phyloP scores from a whole-genome alignment of 371 early-diverging fungal genomes.

The Conidiobolus incongruus region DNA sequence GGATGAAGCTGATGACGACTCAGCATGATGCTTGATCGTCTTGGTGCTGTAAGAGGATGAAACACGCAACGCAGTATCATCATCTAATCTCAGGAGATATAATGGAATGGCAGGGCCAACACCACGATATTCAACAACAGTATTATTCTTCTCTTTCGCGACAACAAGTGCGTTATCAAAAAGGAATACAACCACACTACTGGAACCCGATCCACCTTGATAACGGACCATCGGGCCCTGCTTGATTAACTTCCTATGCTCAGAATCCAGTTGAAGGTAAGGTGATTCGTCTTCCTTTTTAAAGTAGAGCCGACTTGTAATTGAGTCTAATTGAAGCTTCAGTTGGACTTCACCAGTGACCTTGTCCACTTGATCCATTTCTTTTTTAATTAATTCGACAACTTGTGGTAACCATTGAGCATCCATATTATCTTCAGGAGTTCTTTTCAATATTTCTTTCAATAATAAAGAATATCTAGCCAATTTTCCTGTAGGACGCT shows the following conservation, averaged over 20 bases:
- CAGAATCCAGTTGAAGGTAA: background rate
- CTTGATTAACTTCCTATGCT: background rate
- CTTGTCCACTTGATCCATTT: slow-evolving; percentile 15
- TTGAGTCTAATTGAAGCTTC: background rate
- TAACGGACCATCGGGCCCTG: background rate
- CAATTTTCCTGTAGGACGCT: slow-evolving; percentile 65
- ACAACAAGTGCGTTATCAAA: slow-evolving; percentile 71
- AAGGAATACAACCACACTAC: slow-evolving; percentile 36
- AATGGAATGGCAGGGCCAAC: slow-evolving; percentile 61
- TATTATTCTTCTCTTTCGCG: slow-evolving; percentile 32
- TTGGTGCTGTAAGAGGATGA: too few relatives aligned
- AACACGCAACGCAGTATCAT: too few relatives aligned
- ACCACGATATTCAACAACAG: slow-evolving; percentile 22
- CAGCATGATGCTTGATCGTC: too few relatives aligned
- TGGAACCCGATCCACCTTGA: background rate
- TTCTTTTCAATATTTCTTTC: slow-evolving; percentile 55
- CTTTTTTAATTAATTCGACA: slow-evolving; percentile 29
- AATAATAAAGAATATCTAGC: slow-evolving; percentile 76
- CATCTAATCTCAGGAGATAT: slow-evolving; percentile 9
- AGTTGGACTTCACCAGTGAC: slow-evolving; percentile 1
- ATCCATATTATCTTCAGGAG: slow-evolving; percentile 62
- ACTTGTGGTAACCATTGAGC: slow-evolving; percentile 28
- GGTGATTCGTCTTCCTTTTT: background rate
- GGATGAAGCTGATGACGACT: too few relatives aligned
- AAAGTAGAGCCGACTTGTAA: background rate